phyloP scores from a whole-genome alignment of 140 eudicot species.

The Ambrosia hybrid region DNA sequence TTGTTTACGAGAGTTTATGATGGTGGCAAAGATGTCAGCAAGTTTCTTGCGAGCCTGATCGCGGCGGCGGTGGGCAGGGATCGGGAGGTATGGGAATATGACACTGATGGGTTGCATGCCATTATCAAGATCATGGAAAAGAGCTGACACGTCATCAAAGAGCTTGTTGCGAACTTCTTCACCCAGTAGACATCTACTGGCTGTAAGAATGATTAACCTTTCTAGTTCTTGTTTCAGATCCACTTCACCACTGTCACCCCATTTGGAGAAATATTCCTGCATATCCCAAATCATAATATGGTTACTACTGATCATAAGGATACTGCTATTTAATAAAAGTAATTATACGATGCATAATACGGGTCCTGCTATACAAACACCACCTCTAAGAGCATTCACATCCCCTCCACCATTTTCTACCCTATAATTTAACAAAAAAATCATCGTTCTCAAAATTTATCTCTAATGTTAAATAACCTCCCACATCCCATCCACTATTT shows the following conservation, averaged over 20 bases:
- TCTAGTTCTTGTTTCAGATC: conserved; percentile 82
- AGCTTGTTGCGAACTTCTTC: conserved; percentile 90
- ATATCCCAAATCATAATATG: conserved; percentile 8
- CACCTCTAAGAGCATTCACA: neutral
- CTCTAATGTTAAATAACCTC: too few species aligned
- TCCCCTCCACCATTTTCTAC: too few species aligned
- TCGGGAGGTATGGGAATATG: conserved; percentile 89
- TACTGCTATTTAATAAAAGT: neutral
- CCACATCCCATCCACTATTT: too few species aligned
- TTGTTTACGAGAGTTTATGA: conserved; percentile 71
- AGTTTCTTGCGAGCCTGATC: conserved; percentile 85
- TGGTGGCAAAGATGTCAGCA: conserved; percentile 58
- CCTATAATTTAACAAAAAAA: too few species aligned
- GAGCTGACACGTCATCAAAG: conserved; percentile 89
- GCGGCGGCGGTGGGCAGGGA: conserved; percentile 91
- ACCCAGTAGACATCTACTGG: conserved; percentile 89
- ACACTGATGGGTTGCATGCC: conserved; percentile 99
- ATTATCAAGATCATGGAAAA: conserved; percentile 87
- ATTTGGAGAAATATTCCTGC: conserved; percentile 90
- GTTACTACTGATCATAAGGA: neutral
- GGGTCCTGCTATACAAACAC: neutral
- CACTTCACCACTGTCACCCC: conserved; percentile 93
- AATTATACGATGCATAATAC: neutral
- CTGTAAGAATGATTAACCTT: conserved; percentile 80
- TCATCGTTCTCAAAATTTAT: too few species aligned